Conservation (phyloP, 768 basidiomycete species). For the Asterophora parasitica region DNA sequence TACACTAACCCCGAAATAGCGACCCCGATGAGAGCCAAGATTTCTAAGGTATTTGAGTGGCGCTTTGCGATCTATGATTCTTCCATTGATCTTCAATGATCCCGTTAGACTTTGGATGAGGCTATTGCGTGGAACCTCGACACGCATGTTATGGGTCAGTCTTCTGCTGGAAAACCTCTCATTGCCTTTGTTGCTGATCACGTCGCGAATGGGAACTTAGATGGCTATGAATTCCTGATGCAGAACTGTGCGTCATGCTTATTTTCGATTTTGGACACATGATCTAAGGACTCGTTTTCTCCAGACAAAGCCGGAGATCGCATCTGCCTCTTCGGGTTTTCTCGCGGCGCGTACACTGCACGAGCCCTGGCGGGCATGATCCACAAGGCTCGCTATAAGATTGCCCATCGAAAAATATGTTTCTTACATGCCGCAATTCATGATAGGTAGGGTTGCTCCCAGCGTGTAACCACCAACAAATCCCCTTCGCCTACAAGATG, state of each 20-base stretch:
- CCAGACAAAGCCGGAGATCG: constrained; percentile 33
- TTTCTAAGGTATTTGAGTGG: constrained; percentile 32
- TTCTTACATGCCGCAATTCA: no score
- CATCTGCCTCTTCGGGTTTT: constrained; percentile 62
- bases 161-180: background rate
- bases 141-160: constrained; percentile 45
- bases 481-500: constrained; percentile 58
- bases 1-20: constrained; percentile 41
- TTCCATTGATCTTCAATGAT: background rate
- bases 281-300: background rate
- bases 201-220: constrained; percentile 16
- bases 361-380: constrained; percentile 50
- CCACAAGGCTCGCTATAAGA: constrained; percentile 34
- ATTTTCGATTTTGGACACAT: background rate
- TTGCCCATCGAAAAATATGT: no score
- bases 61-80: background rate
- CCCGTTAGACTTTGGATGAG: constrained; percentile 32
- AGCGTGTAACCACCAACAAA: constrained; percentile 41
- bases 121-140: constrained; percentile 44
- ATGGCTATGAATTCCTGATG: constrained; percentile 56
- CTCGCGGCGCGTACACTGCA: constrained; percentile 53
- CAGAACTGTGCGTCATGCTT: constrained; percentile 38
- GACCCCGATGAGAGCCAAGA: constrained; percentile 37
- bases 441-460: constrained; percentile 29
- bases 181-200: background rate